These are phyloP conservation scores for Cordyceps cicadae DNA, from an alignment of 2,329 filamentous ascomycete genomes.

Conservation along the genomic window DNA sequence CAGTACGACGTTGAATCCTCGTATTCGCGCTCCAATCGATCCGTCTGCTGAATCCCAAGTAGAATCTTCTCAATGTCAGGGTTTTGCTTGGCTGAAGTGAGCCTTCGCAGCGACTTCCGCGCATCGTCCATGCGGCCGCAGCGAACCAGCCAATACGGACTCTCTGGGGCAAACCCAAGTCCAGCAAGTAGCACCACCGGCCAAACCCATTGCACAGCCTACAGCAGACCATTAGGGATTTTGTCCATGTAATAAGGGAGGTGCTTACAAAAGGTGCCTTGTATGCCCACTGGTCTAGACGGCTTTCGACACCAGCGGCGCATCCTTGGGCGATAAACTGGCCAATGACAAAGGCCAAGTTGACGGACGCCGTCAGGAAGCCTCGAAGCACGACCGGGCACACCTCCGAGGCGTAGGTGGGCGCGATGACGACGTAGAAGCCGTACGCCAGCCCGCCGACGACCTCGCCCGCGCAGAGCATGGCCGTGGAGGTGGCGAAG, in stretches of 20 bases:
- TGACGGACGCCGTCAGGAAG: slow-evolving; percentile 51
- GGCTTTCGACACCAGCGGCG: slow-evolving; percentile 32
- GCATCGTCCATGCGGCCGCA: slow-evolving; percentile 34
- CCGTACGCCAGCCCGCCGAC: slow-evolving; percentile 54
- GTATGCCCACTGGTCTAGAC: slow-evolving; percentile 40
- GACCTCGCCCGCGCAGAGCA: slow-evolving; percentile 53
- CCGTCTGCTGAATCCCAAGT: slow-evolving; percentile 49
- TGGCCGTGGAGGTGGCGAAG: slow-evolving; percentile 47
- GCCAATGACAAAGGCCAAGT: slow-evolving; percentile 55
- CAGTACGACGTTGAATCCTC: slow-evolving; percentile 40
- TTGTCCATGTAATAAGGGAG: too few species aligned
- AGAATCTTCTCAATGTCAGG: slow-evolving; percentile 32
- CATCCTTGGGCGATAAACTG: slow-evolving; percentile 47
- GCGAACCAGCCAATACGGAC: slow-evolving; percentile 42
- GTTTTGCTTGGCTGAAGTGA: slow-evolving; percentile 30
- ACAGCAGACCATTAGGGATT: not conserved
- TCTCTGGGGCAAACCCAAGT: slow-evolving; percentile 39
- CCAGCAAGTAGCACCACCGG: slow-evolving; percentile 35
- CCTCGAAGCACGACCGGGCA: slow-evolving; percentile 50
- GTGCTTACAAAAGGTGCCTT: slow-evolving; percentile 18
- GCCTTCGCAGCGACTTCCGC: slow-evolving; percentile 27
- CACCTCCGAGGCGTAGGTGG: slow-evolving; percentile 54
- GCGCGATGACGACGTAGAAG: slow-evolving; percentile 50
- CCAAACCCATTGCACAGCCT: slow-evolving; percentile 44
- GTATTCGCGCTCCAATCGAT: slow-evolving; percentile 44